Evolutionary conservation across 208 protist species (phyloP).

Genomic region (Wallacemonas sp.): DNA sequence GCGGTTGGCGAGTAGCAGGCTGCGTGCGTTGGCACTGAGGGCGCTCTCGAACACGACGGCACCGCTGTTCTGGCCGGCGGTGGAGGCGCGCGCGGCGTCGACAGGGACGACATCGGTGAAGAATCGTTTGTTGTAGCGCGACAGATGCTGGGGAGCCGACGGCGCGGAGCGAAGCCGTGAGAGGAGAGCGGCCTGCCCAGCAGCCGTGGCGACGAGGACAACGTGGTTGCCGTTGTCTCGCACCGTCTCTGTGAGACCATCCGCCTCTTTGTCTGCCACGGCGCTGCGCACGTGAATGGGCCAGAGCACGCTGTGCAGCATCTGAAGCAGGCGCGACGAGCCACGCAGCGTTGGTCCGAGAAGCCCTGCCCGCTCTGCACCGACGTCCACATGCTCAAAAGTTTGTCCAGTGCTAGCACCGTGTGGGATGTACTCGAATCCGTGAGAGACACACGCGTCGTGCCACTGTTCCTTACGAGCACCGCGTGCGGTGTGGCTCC

Average conservation of each 20-base stretch:
- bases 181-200: neutral
- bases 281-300: constrained; percentile 16
- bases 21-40: neutral
- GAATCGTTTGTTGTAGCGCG: constrained; percentile 9
- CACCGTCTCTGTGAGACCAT: neutral
- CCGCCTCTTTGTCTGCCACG: neutral
- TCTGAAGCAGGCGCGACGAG: constrained; percentile 39
- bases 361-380: constrained; percentile 21
- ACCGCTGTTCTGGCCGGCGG: neutral
- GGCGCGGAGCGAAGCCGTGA: neutral
- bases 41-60: neutral
- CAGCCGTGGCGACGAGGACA: constrained; percentile 20
- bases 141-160: neutral
- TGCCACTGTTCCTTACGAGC: constrained; percentile 8
- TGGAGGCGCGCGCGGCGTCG: neutral
- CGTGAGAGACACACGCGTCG: constrained; percentile 26
- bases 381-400: neutral
- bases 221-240: neutral
- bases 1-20: constrained; percentile 31
- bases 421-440: constrained; percentile 36
- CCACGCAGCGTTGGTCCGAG: constrained; percentile 38
- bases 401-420: neutral
- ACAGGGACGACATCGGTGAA: constrained; percentile 15
- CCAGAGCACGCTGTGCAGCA: constrained; percentile 67
- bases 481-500: no score